A percentile compares a stretch with the other conserved stretches of the same genome.
Evolutionary conservation across 495 filamentous ascomycete genomes (phyloP).

Genomic region (Trichoderma erinaceum): DNA sequence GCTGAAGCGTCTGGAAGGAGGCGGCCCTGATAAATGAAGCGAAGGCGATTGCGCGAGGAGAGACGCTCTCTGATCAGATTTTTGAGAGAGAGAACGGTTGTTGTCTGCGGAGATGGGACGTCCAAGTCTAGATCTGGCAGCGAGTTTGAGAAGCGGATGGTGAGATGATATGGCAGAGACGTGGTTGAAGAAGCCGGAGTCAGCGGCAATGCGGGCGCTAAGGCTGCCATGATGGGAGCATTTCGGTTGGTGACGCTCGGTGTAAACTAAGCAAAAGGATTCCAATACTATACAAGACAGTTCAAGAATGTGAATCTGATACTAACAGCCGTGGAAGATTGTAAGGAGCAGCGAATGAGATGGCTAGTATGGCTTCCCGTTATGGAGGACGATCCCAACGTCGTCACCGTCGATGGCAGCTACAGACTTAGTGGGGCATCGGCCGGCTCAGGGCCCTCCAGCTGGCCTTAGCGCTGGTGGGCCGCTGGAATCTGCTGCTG

Average conservation of each 20-base stretch:
- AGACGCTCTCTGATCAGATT: slow-evolving; percentile 72
- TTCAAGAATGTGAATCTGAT: background rate
- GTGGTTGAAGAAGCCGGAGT: slow-evolving; percentile 19
- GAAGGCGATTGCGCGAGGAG: slow-evolving; percentile 59
- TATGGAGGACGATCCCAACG: background rate
- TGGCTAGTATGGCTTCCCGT: background rate
- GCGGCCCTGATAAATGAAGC: slow-evolving; percentile 82
- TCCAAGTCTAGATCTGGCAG: slow-evolving; percentile 78
- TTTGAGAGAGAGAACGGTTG: slow-evolving; percentile 69
- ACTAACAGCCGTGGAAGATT: no score
- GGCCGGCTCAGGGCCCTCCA: background rate
- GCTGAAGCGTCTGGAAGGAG: slow-evolving; percentile 67
- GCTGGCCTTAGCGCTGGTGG: background rate
- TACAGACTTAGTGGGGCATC: background rate
- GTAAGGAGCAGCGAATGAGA: background rate
- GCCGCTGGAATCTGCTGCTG: background rate
- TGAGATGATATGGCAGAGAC: slow-evolving; percentile 57
- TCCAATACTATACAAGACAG: background rate
- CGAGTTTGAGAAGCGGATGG: slow-evolving; percentile 80
- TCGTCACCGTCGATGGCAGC: background rate
- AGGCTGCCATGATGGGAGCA: slow-evolving; percentile 6
- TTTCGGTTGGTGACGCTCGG: background rate
- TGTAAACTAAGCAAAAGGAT: no score
- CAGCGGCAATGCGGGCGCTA: slow-evolving; percentile 2
- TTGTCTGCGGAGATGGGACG: slow-evolving; percentile 58